Evolutionary conservation across 2,329 filamentous ascomycete genomes (phyloP), one percentile per base, ranked within the genome.

Genomic region (Hymenoscyphus scutula): DNA sequence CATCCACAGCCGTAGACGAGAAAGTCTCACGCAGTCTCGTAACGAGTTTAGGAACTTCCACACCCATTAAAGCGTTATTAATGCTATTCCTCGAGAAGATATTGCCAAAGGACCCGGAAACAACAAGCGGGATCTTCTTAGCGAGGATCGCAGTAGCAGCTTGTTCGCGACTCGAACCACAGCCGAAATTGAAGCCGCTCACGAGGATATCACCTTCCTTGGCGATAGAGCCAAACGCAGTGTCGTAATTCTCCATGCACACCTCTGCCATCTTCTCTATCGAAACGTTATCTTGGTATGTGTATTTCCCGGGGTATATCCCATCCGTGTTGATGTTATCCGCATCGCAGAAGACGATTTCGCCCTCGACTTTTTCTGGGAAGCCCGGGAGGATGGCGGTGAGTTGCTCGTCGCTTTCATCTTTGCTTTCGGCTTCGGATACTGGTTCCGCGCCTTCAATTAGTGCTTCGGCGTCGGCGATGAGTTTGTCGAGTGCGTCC

Each of bases 201-300:
- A 97, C 92, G 0, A 97, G 83, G 60, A 97, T 91, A 71, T 98
- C 93, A 56, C 86, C 87, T 0, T 84, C 73, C 67, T 83, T 83
- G 54, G 89, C 88, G 38, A 88, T 80, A 0, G 77, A 75, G 10
- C 81, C 76, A 74, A 97, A 97, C 0, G 80, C 74, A 0, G 83
- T 77, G 74, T 98, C 94, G 77, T 97, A 98, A 81, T 98, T 98
- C 74, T 89, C 84, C 92, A 98, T 97, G 76, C 90, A 93, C 0
- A 93, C 92, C 68, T 90, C 80, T 0, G 92, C 91, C 94, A 98
- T 97, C 62, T 86, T 86, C 65, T 91, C 89, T 0, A 77, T 80
- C 0, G 89, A 78, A 0, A 98, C 82, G 70, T 90, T 84, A 73
- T 98, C 93, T 74, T 96, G 91, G 77, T 98, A 98, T 0, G 93